Evolutionary conservation across 306 rosid species (phyloP).

Genomic region (cucumber (Cucumis sativus)): Cucumber_9930_V3 NC_026658.2:13747501-13748000

Average conservation of each 20-base stretch:
- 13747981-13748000: not conserved
- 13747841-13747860: not conserved
- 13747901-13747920: too few relatives aligned
- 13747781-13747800: not conserved
- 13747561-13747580: not conserved
- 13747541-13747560: not conserved
- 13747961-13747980: too few relatives aligned
- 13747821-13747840: not conserved
- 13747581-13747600: slow-evolving; percentile 5
- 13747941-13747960: too few relatives aligned
- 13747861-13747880: not conserved
- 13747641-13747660: not conserved
- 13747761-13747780: not conserved
- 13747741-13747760: not conserved
- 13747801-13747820: not conserved
- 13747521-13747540: not conserved
- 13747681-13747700: not conserved
- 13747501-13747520: not conserved
- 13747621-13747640: not conserved
- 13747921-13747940: too few relatives aligned
- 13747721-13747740: not conserved
- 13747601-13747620: not conserved
- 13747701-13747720: not conserved
- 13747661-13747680: not conserved
- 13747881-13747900: too few relatives aligned